Evolutionary conservation across 2,329 filamentous ascomycete species (phyloP).

Genomic region (Diaporthe citrichinensis): DNA sequence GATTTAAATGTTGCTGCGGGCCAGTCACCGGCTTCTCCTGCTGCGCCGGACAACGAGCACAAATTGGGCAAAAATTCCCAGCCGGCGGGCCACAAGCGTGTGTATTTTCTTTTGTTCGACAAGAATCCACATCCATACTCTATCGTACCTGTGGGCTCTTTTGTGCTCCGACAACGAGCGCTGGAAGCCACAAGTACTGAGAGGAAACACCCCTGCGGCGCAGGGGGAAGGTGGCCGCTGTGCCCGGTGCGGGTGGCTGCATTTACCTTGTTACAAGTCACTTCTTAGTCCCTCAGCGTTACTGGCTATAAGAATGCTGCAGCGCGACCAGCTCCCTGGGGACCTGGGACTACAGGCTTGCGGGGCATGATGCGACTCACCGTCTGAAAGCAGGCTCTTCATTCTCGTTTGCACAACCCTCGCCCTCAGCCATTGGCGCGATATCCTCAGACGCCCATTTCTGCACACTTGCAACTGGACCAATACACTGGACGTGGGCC

Average conservation of each 20-base stretch:
- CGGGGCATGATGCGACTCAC: constrained; percentile 35
- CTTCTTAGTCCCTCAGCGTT: not conserved
- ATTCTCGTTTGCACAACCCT: constrained; percentile 40
- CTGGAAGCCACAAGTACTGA: not conserved
- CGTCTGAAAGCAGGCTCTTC: constrained; percentile 30
- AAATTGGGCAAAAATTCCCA: not conserved
- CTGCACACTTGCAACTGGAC: not conserved
- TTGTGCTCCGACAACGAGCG: not conserved
- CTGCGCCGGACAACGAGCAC: no score
- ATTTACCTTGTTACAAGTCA: constrained; percentile 29
- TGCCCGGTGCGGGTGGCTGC: constrained; percentile 33
- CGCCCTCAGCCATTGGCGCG: not conserved
- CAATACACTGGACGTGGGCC: not conserved
- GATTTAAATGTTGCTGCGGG: constrained; percentile 1
- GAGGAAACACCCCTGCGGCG: not conserved
- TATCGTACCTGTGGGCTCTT: not conserved
- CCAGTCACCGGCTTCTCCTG: not conserved
- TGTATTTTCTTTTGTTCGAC: not conserved
- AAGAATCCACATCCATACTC: not conserved
- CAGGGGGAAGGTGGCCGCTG: constrained; percentile 16
- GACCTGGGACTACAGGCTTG: constrained; percentile 17
- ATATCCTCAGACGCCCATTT: not conserved
- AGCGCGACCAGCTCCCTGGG: not conserved
- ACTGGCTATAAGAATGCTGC: not conserved
- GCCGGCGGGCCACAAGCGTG: not conserved